These are phyloP conservation scores for Candida namnaoensis DNA, from an alignment of 805 yeast species.

Conservation along the genomic window DNA sequence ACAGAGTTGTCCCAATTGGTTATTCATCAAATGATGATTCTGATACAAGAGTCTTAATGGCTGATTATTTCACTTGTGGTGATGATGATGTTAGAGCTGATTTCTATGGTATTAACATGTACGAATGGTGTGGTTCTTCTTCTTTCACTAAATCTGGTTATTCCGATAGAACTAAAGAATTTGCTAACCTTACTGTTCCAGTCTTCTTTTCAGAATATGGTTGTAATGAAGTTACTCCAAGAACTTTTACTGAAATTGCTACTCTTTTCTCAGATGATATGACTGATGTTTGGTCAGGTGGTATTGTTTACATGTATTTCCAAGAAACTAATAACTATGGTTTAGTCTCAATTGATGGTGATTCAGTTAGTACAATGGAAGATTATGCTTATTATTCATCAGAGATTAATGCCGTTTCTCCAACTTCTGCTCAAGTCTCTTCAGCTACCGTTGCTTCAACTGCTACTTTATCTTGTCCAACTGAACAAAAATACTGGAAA, in stretches of 20 bases:
- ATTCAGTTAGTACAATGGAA: constrained; percentile 45
- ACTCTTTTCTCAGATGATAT: constrained; percentile 55
- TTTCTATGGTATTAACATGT: constrained; percentile 84
- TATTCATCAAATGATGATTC: constrained; percentile 75
- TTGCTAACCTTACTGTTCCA: constrained; percentile 60
- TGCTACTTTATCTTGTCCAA: constrained; percentile 54
- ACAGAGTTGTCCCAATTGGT: constrained; percentile 71
- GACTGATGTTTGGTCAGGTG: constrained; percentile 88
- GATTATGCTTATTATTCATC: constrained; percentile 59
- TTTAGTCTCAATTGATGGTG: constrained; percentile 44
- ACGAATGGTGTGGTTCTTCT: constrained; percentile 79
- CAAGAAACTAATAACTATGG: constrained; percentile 72
- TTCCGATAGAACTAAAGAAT: constrained; percentile 52
- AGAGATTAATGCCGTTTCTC: constrained; percentile 45
- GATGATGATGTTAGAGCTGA: constrained; percentile 56
- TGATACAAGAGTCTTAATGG: constrained; percentile 54
- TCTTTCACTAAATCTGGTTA: constrained; percentile 57
- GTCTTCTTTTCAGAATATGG: constrained; percentile 80
- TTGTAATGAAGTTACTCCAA: constrained; percentile 62
- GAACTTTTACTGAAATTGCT: constrained; percentile 64
- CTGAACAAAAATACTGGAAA: constrained; percentile 46
- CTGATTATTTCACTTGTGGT: constrained; percentile 76
- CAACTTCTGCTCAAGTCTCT: constrained; percentile 36
- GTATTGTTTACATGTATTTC: constrained; percentile 82
- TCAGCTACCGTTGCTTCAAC: constrained; percentile 28